Conservation (phyloP, 2,329 filamentous ascomycete species). For the Xylaria sp. region DNA sequence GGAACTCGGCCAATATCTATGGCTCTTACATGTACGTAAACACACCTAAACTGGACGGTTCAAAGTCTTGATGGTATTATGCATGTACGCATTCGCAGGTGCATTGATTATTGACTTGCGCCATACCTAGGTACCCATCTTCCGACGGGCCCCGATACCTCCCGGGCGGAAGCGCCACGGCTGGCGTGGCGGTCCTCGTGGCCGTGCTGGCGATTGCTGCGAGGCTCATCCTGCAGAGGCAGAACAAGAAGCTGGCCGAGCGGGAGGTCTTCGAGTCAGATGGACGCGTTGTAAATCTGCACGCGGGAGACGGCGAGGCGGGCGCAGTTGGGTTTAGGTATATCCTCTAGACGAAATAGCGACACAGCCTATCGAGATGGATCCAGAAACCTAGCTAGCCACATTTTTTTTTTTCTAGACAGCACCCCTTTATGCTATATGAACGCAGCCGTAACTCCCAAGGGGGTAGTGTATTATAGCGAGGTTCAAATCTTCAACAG, state of each 20-base stretch:
- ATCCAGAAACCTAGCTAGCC: too few relatives aligned
- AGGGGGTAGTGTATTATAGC: too few relatives aligned
- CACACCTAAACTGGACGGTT: not conserved
- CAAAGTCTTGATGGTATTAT: not conserved
- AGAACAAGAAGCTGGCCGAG: conserved; percentile 63
- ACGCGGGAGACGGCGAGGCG: conserved; percentile 9
- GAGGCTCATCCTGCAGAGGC: conserved; percentile 56
- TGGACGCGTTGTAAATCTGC: conserved; percentile 6
- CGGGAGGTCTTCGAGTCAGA: conserved; percentile 39
- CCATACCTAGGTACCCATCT: conserved; percentile 39
- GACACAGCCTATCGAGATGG: too few relatives aligned
- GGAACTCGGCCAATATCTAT: conserved; percentile 58
- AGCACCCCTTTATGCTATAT: too few relatives aligned
- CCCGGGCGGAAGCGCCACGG: conserved; percentile 61
- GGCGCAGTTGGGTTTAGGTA: conserved; percentile 30
- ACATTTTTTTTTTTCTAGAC: too few relatives aligned
- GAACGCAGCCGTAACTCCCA: too few relatives aligned
- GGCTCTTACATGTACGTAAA: conserved; percentile 47
- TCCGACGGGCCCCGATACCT: conserved; percentile 48
- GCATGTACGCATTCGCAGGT: conserved; percentile 40
- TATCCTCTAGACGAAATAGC: conserved; percentile 26
- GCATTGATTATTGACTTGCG: conserved; percentile 4
- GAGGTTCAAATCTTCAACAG: too few relatives aligned
- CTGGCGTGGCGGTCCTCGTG: conserved; percentile 64
- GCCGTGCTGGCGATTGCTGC: conserved; percentile 55